Evolutionary conservation across 1,284 basidiomycete species (phyloP), one percentile per base, ranked within the genome.

Genomic region (Gymnopus androsaceus): DNA sequence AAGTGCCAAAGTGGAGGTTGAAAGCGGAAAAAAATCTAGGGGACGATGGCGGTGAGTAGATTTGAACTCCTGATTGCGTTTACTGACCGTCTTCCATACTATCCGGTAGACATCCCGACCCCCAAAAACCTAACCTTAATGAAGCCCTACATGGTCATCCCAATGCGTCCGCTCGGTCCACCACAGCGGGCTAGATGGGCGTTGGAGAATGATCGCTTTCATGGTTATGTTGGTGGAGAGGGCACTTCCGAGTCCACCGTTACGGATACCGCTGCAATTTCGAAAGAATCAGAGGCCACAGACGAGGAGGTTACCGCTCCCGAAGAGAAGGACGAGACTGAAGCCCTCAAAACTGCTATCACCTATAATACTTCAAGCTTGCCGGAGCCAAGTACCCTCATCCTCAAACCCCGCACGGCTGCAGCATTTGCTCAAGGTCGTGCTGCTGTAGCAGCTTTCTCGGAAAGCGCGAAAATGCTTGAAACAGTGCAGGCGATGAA

Each of bases 1-100:
- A 82, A 0, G 65, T 90, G 4, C 89, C 88, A 0, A 76, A 85
- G 54, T 85, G 80, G 64, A 73, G 68, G 1, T 63, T 79, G 37
- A 61, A 66, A 5, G 66, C 82, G 7, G 63, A 69, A 56, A 75
- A 70, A 58, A 62, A 71, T 4, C 60, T 89, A 17, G 61, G 71
- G 17, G 64, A 84, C 84, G 61, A 23, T 73, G 63, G 25, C 15
- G 19, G 28, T 31, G 14, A 12, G 6, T 30, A 56, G 4, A 52
- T 45, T 37, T n/a, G 17, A 14, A 2, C 21, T 25, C 17, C 23
- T 56, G 11, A 57, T 37, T 45, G 12, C n/a, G n/a, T n/a, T n/a
- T n/a, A 44, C 41, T 51, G n/a, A 49, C 9, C 25, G 11, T 14
- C 27, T 58, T 19, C n/a, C n/a, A n/a, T 58, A 33, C 2, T 30